Evolutionary conservation across 352 stramenopile genomes (phyloP), one percentile per base, ranked within the genome.

Genomic region (Globisporangium perplexum): DNA sequence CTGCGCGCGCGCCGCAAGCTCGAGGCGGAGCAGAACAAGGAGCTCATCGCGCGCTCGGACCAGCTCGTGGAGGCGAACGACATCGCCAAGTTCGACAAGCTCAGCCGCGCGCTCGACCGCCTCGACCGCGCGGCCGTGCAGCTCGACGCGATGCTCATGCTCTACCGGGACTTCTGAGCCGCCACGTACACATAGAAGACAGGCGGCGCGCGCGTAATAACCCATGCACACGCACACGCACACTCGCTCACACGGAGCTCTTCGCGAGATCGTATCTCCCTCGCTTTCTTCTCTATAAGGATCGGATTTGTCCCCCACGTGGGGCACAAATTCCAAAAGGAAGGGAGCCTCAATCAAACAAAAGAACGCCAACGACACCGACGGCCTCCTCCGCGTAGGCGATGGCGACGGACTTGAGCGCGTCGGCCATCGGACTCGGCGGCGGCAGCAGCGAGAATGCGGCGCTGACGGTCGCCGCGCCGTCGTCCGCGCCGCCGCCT

Each of bases 121-220:
- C 69, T 93, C 41, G 85, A 95, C 65, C 83, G 85, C 50, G 77
- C 78, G 38, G 72, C 85, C 55, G 81, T 95, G 51, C 85, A 93
- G 47, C 64, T 95, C 36, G 85, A 95, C 63, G 70, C 69, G 46
- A 93, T 93, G 83, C 72, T 95, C 53, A 92, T 95, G 83, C 78
- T 95, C 14, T 93, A 89, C 60, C 79, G 83, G 39, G 80, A 95
- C 59, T 95, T 95, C 65, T 95, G 22, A 46, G 41, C 4, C 20
- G 18, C 3, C n/a, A 4, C 6, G 11, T 23, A 23, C 7, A 43
- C 17, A 43, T 20, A 20, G 36, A 39, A 39, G n/a, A 18, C 1
- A n/a, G 30, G 30, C 30, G 30, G 28, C 28, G 28, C 28, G 28
- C 28, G 28, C 28, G 10, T 10, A 35, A 35, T 12, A 12, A 10